Percentiles rank a stretch among this genome's conserved stretches.
These are phyloP conservation scores for Scytalidium sp. DNA, from an alignment of 2,329 filamentous ascomycete genomes.

Conservation along the genomic window DNA sequence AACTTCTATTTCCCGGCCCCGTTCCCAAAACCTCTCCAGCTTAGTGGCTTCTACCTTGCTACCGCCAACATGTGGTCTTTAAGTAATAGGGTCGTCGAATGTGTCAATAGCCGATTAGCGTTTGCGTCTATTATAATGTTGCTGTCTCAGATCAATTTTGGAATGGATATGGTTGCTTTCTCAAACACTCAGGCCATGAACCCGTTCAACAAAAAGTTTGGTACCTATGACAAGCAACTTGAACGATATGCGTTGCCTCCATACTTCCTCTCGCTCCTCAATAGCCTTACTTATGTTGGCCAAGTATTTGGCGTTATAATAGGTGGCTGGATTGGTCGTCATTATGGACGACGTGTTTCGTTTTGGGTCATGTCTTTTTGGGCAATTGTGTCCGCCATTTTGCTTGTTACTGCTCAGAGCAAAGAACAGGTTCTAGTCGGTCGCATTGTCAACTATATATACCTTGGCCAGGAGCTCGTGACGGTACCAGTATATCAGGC, in stretches of 20 bases:
- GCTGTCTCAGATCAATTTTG: conserved; percentile 36
- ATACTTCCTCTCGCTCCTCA: conserved; percentile 32
- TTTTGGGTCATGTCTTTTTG: conserved; percentile 37
- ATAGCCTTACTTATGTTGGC: conserved; percentile 27
- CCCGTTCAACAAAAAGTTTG: conserved; percentile 31
- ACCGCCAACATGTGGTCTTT: conserved; percentile 29
- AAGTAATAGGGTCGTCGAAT: too few relatives aligned
- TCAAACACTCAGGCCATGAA: conserved; percentile 35
- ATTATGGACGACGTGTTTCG: conserved; percentile 30
- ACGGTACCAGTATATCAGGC: conserved; percentile 34
- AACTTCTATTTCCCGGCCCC: too few relatives aligned
- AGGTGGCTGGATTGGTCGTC: conserved; percentile 1
- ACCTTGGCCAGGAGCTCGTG: conserved; percentile 37
- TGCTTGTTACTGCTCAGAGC: conserved; percentile 29
- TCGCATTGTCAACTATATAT: conserved; percentile 33
- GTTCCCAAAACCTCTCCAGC: too few relatives aligned
- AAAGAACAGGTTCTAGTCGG: conserved; percentile 30
- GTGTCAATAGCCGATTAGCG: too few relatives aligned
- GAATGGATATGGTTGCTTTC: conserved; percentile 37
- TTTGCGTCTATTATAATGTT: too few relatives aligned
- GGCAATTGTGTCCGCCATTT: conserved; percentile 28
- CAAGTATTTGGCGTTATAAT: background rate
- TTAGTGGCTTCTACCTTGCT: conserved; percentile 29
- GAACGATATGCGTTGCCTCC: conserved; percentile 25
- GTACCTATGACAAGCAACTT: conserved; percentile 20